Evolutionary conservation across 106 monocot genomes (phyloP).

Genomic region (Apostasia ramifera): DNA sequence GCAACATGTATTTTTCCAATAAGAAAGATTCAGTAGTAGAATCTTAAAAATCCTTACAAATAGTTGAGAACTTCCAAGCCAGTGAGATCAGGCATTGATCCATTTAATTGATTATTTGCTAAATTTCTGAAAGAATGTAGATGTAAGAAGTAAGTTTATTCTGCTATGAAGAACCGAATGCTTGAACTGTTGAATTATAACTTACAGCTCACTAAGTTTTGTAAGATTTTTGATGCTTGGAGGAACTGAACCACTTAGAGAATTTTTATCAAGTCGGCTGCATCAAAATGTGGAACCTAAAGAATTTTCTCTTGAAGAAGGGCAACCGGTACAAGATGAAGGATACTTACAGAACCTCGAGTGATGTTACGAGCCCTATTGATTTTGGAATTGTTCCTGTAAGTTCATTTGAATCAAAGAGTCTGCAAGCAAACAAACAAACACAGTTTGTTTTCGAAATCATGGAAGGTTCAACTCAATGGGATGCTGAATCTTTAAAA

Average conservation of each 20-base stretch:
- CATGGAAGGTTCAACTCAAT: background rate
- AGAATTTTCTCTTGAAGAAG: background rate
- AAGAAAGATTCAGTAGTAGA: background rate
- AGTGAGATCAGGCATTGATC: conserved; percentile 56
- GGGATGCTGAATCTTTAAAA: background rate
- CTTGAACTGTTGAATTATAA: background rate
- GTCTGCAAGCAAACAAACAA: conserved; percentile 20
- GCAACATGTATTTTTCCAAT: background rate
- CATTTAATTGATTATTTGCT: conserved; percentile 59
- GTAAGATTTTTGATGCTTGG: conserved; percentile 40
- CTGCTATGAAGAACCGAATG: background rate
- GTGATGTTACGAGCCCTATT: conserved; percentile 23
- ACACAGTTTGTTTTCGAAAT: background rate
- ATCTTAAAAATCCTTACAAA: conserved; percentile 39
- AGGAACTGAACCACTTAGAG: conserved; percentile 42
- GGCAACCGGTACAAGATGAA: background rate
- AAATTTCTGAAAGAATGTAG: conserved; percentile 39
- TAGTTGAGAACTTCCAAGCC: conserved; percentile 41
- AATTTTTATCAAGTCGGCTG: conserved; percentile 62
- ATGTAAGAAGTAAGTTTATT: background rate
- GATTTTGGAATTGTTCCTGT: conserved; percentile 47
- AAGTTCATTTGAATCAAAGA: conserved; percentile 47
- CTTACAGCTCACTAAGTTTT: conserved; percentile 43
- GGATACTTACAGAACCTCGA: conserved; percentile 55
- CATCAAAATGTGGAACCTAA: background rate